phyloP scores from a whole-genome alignment of 805 yeast species.

The Lipomyces chichibuensis region DNA sequence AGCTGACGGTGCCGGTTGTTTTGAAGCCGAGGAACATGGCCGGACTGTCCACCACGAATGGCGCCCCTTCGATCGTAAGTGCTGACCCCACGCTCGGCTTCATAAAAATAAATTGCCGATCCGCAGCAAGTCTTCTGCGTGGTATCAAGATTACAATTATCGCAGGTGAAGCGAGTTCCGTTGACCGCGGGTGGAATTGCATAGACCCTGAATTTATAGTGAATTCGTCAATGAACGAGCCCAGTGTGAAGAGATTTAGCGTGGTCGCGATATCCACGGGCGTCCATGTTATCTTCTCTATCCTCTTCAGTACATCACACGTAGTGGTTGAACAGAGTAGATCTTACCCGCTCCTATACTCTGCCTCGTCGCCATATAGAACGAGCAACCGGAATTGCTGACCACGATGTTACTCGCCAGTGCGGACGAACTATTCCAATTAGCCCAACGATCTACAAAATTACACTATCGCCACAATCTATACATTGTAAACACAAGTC shows the following conservation, averaged over 20 bases:
- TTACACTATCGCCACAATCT: background rate
- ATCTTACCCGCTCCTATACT: slow-evolving; percentile 3
- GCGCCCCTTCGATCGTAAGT: slow-evolving; percentile 19
- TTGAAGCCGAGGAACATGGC: slow-evolving; percentile 19
- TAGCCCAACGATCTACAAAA: background rate
- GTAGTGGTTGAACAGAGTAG: background rate
- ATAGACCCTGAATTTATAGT: background rate
- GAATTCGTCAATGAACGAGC: slow-evolving; percentile 6
- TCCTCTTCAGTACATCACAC: background rate
- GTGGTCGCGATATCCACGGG: slow-evolving; percentile 8
- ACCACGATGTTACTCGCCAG: slow-evolving; percentile 13
- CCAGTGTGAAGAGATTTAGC: background rate
- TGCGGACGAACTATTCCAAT: slow-evolving; percentile 17
- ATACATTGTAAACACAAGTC: slow-evolving; percentile 23
- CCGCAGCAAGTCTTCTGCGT: background rate
- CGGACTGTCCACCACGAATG: slow-evolving; percentile 19
- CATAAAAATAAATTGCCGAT: background rate
- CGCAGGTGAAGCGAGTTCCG: background rate
- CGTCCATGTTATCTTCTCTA: slow-evolving; percentile 14
- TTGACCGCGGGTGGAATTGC: slow-evolving; percentile 8
- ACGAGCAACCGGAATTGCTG: slow-evolving; percentile 1
- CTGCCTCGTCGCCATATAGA: slow-evolving; percentile 12
- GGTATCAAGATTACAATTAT: slow-evolving; percentile 14
- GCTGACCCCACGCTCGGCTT: slow-evolving; percentile 1
- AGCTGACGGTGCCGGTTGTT: slow-evolving; percentile 7